A percentile compares a stretch with the other conserved stretches of the same genome.
Evolutionary conservation across 176 grass and related monocot species (phyloP).

Genomic region (Tuctoria greenei): DNA sequence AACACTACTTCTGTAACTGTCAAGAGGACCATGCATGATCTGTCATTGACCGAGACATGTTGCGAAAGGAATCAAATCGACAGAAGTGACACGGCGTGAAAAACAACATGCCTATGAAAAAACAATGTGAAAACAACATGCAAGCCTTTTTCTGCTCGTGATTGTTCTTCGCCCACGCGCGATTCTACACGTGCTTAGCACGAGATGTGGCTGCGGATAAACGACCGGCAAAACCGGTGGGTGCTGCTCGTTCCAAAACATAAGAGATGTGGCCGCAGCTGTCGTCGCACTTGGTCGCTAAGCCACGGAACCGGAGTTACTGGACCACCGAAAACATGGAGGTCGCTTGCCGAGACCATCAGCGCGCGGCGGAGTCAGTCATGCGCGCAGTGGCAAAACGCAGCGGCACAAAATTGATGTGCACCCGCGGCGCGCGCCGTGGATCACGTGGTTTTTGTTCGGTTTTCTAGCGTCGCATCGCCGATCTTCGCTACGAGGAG

Average conservation of each 20-base stretch:
- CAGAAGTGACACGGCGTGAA: background rate
- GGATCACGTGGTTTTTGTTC: slow-evolving; percentile 17
- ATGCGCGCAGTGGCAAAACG: background rate
- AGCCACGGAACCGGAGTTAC: background rate
- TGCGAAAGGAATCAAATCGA: background rate
- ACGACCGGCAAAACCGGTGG: background rate
- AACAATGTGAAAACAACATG: too few species aligned
- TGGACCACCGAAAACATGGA: background rate
- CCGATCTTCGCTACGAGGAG: background rate
- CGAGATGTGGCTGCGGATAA: background rate
- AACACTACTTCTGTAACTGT: background rate
- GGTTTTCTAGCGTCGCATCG: background rate
- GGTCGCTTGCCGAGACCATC: background rate
- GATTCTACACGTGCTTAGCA: background rate
- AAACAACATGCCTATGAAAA: too few species aligned
- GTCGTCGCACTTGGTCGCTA: background rate
- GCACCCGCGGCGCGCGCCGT: background rate
- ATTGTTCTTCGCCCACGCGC: background rate
- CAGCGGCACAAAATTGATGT: background rate
- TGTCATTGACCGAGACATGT: background rate
- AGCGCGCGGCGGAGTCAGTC: background rate
- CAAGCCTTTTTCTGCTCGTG: background rate
- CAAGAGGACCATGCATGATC: background rate
- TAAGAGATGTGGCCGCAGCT: background rate
- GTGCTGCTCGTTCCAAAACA: background rate